Conservation (phyloP, 2,329 filamentous ascomycete species). For the Cytospora mali region DNA sequence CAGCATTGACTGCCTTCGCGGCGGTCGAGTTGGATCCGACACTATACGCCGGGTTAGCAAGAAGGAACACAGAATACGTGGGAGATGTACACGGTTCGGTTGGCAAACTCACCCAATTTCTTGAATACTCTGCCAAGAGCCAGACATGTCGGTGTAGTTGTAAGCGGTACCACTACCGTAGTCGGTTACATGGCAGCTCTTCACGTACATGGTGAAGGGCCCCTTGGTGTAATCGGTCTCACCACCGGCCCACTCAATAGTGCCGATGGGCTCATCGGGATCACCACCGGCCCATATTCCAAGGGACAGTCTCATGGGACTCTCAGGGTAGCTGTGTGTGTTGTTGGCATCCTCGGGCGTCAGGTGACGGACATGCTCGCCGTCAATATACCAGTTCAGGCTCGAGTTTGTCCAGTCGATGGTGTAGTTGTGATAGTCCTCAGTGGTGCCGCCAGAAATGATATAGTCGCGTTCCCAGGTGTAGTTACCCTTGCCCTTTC, state of each 20-base stretch:
- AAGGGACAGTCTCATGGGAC: conserved; percentile 70
- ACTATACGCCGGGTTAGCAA: conserved; percentile 36
- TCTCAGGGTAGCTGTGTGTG: conserved; percentile 71
- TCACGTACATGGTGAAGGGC: conserved; percentile 75
- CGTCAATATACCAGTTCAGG: conserved; percentile 72
- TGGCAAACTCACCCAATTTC: conserved; percentile 49
- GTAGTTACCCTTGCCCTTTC: conserved; percentile 69
- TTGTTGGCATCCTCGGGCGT: conserved; percentile 61
- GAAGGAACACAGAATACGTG: neutral
- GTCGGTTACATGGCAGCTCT: conserved; percentile 59
- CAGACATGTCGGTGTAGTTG: conserved; percentile 62
- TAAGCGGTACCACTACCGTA: conserved; percentile 68
- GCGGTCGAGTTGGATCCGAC: conserved; percentile 58
- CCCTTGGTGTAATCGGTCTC: conserved; percentile 65
- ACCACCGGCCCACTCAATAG: conserved; percentile 72
- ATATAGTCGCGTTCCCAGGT: conserved; percentile 64
- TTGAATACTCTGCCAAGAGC: conserved; percentile 67
- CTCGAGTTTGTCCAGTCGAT: conserved; percentile 69
- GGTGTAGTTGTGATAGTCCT: conserved; percentile 76
- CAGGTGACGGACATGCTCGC: conserved; percentile 65
- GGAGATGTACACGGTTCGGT: neutral
- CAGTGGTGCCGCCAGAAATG: conserved; percentile 56
- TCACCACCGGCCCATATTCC: conserved; percentile 70
- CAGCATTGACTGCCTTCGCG: conserved; percentile 45
- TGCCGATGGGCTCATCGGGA: conserved; percentile 54